Percentiles rank a stretch among this genome's conserved stretches.
phyloP scores from a whole-genome alignment of 148 eudicot species.

The Heliamphora exappendiculata region DNA sequence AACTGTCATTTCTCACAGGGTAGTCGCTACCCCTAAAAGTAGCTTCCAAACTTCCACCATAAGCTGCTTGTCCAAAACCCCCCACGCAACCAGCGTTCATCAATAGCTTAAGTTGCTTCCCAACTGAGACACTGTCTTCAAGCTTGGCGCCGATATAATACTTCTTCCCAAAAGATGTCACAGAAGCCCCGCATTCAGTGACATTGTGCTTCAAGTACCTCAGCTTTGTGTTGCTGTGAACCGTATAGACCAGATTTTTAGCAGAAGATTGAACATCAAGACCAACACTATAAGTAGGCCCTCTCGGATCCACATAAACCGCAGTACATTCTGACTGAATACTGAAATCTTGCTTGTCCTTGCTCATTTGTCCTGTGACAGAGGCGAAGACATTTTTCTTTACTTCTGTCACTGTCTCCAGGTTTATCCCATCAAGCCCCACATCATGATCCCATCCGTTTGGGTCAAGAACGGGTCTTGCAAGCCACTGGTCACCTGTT shows the following conservation, averaged over 20 bases:
- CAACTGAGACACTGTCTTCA: conserved; percentile 52
- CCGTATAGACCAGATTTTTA: conserved; percentile 55
- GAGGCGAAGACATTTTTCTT: conserved; percentile 38
- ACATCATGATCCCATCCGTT: conserved; percentile 98
- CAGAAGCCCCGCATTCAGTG: conserved; percentile 68
- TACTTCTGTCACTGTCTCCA: conserved; percentile 54
- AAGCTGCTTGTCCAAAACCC: conserved; percentile 55
- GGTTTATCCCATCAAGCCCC: conserved; percentile 83
- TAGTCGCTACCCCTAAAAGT: conserved; percentile 70
- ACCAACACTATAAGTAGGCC: conserved; percentile 53
- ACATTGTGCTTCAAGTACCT: conserved; percentile 41
- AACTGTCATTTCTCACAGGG: conserved; percentile 73
- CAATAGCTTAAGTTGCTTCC: conserved; percentile 50
- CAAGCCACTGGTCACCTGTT: conserved; percentile 58
- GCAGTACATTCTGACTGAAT: conserved; percentile 71
- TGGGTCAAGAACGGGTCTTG: conserved; percentile 82
- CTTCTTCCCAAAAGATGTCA: conserved; percentile 57
- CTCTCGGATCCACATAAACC: conserved; percentile 46
- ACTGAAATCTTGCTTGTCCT: conserved; percentile 80
- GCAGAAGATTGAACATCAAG: conserved; percentile 70
- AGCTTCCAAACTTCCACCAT: conserved; percentile 82
- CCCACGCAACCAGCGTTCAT: conserved; percentile 59
- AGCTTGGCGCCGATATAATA: conserved; percentile 65
- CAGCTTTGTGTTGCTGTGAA: conserved; percentile 48
- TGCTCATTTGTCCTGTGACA: conserved; percentile 90